Conservation (phyloP, 208 protist species). For the Acanthamoeba lenticulata region DNA sequence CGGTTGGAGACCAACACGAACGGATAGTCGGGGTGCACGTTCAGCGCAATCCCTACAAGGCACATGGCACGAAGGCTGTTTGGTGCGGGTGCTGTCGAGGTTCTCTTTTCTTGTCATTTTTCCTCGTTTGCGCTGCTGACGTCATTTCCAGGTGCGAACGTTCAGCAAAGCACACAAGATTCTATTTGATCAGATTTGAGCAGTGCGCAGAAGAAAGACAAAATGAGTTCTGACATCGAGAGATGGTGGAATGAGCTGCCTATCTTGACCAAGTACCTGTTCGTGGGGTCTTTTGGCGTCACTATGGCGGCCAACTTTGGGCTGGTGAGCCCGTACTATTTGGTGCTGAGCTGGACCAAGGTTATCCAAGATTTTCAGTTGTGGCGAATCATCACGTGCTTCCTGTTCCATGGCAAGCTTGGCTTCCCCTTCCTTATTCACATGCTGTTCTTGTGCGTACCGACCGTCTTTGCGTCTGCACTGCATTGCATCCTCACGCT, state of each 20-base stretch:
- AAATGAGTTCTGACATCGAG: neutral
- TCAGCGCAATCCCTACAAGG: neutral
- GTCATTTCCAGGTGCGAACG: too few species aligned
- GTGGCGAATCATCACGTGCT: constrained; percentile 33
- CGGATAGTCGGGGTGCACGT: neutral
- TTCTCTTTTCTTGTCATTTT: neutral
- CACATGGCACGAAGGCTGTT: too few species aligned
- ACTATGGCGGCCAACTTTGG: constrained; percentile 9
- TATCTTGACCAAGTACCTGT: constrained; percentile 25
- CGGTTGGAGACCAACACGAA: constrained; percentile 1
- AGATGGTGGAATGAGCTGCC: constrained; percentile 8
- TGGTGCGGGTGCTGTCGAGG: too few species aligned
- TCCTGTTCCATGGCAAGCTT: constrained; percentile 35
- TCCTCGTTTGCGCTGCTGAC: too few species aligned
- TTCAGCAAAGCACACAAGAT: too few species aligned
- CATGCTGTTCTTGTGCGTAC: constrained; percentile 32
- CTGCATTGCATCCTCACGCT: neutral
- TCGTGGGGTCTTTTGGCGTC: neutral
- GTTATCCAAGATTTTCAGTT: neutral
- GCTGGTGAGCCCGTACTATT: neutral
- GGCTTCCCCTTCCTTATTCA: constrained; percentile 44
- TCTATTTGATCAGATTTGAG: too few species aligned
- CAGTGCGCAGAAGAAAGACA: too few species aligned
- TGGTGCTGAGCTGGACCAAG: neutral
- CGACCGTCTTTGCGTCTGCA: neutral